A percentile compares a stretch with the other conserved stretches of the same genome.
Conservation (phyloP, 192 early-diverging fungal species). For the Coemansia sp. region DNA sequence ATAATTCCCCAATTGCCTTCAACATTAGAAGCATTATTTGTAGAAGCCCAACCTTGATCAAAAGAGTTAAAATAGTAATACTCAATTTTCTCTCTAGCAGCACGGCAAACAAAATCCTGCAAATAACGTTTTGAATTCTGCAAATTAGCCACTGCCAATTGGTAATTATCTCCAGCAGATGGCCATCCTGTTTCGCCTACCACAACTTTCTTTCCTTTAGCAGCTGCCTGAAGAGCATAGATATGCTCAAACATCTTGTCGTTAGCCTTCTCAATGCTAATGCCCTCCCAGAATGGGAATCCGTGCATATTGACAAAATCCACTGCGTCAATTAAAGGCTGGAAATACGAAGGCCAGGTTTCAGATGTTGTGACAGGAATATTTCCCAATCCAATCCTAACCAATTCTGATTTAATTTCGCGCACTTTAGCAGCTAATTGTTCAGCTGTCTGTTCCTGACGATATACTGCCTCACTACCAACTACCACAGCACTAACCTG, state of each 20-base stretch:
- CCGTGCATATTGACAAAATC: slow-evolving; percentile 62
- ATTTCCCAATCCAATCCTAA: slow-evolving; percentile 24
- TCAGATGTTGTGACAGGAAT: slow-evolving; percentile 36
- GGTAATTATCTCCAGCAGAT: slow-evolving; percentile 43
- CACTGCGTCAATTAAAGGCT: slow-evolving; percentile 49
- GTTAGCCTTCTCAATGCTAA: slow-evolving; percentile 34
- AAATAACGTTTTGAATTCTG: slow-evolving; percentile 57
- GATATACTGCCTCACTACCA: slow-evolving; percentile 60
- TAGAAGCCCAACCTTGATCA: slow-evolving; percentile 62
- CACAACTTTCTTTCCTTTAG: slow-evolving; percentile 53
- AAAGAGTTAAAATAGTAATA: slow-evolving; percentile 65
- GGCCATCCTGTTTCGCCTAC: slow-evolving; percentile 67
- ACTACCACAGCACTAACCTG: slow-evolving; percentile 57
- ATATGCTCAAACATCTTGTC: slow-evolving; percentile 57
- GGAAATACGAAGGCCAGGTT: slow-evolving; percentile 41
- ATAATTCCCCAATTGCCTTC: slow-evolving; percentile 45
- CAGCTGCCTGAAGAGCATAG: slow-evolving; percentile 38
- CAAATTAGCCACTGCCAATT: slow-evolving; percentile 51
- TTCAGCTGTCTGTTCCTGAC: slow-evolving; percentile 46
- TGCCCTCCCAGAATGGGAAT: slow-evolving; percentile 64
- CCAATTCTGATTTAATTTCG: slow-evolving; percentile 44
- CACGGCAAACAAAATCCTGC: slow-evolving; percentile 58
- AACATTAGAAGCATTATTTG: slow-evolving; percentile 47
- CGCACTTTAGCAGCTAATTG: slow-evolving; percentile 47
- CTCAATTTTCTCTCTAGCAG: slow-evolving; percentile 47